phyloP scores from a whole-genome alignment of 768 basidiomycete genomes.

The Cystobasidiopsis lactophilus region DNA sequence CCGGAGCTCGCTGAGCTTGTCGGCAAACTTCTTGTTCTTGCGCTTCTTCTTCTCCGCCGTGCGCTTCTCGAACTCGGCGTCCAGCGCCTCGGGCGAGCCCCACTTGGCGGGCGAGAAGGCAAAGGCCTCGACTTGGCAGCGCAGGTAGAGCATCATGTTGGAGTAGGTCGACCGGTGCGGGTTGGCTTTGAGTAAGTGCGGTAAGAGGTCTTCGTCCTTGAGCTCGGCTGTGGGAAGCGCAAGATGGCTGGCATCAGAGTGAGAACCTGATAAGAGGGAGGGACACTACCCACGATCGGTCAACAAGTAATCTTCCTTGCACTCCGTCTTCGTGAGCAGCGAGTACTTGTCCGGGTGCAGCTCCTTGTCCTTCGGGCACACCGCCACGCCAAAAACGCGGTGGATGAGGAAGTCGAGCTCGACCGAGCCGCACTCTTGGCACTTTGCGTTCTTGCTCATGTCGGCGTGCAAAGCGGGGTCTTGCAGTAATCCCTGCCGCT shows the following conservation, averaged over 20 bases:
- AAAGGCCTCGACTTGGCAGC: slow-evolving; percentile 83
- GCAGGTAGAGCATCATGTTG: slow-evolving; percentile 97
- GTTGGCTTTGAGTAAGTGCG: slow-evolving; percentile 81
- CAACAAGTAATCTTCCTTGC: slow-evolving; percentile 90
- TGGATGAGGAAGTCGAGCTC: slow-evolving; percentile 67
- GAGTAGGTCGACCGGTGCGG: slow-evolving; percentile 85
- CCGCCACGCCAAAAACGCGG: slow-evolving; percentile 59
- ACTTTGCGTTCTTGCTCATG: slow-evolving; percentile 47
- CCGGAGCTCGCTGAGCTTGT: slow-evolving; percentile 61
- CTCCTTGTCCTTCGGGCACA: slow-evolving; percentile 80
- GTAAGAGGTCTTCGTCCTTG: slow-evolving; percentile 71
- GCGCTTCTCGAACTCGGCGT: slow-evolving; percentile 62
- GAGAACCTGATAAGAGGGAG: background rate
- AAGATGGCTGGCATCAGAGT: background rate
- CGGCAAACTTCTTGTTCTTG: slow-evolving; percentile 85
- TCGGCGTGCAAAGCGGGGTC: slow-evolving; percentile 26
- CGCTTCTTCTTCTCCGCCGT: slow-evolving; percentile 64
- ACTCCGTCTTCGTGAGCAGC: slow-evolving; percentile 91
- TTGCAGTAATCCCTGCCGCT: slow-evolving; percentile 12
- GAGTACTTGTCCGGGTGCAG: slow-evolving; percentile 79
- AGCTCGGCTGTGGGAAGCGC: slow-evolving; percentile 46
- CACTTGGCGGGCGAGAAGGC: slow-evolving; percentile 74
- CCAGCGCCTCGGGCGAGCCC: slow-evolving; percentile 78
- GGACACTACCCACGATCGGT: slow-evolving; percentile 48
- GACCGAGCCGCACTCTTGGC: slow-evolving; percentile 61